These are phyloP conservation scores for Fusarium scirpi DNA, from an alignment of 2,329 filamentous ascomycete species.

Conservation along the genomic window DNA sequence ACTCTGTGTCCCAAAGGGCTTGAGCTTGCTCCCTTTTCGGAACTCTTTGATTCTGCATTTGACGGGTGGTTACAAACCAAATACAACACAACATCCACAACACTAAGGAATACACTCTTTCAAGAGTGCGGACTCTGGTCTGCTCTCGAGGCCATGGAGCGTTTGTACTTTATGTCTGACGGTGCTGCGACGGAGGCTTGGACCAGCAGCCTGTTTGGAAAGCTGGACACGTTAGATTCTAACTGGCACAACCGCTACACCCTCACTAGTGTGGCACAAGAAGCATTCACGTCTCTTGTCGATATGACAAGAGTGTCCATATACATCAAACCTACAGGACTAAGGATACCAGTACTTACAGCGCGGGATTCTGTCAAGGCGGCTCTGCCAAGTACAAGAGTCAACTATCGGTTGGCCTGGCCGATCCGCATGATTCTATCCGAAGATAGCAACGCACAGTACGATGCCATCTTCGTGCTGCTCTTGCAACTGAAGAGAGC, in stretches of 20 bases:
- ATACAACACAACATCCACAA: conserved; percentile 75
- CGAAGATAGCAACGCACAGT: conserved; percentile 70
- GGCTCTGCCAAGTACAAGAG: conserved; percentile 70
- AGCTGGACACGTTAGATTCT: conserved; percentile 71
- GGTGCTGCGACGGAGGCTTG: conserved; percentile 76
- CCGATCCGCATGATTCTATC: conserved; percentile 79
- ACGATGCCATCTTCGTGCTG: conserved; percentile 80
- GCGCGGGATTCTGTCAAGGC: conserved; percentile 67
- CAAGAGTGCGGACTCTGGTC: conserved; percentile 74
- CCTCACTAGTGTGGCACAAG: conserved; percentile 81
- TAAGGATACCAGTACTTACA: conserved; percentile 57
- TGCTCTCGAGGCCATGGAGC: conserved; percentile 74
- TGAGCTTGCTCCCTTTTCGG: conserved; percentile 75
- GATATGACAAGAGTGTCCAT: conserved; percentile 74
- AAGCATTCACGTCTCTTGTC: conserved; percentile 71
- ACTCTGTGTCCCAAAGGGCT: conserved; percentile 63
- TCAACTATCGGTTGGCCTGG: conserved; percentile 77
- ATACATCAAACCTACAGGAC: conserved; percentile 58
- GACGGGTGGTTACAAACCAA: conserved; percentile 81
- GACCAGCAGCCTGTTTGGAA: conserved; percentile 77
- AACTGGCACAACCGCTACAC: conserved; percentile 86
- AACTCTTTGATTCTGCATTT: conserved; percentile 79
- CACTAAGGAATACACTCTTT: conserved; percentile 75
- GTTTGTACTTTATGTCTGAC: conserved; percentile 82
- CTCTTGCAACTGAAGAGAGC: conserved; percentile 83